These are phyloP conservation scores for Ambrosia hybrid DNA, from an alignment of 140 eudicot genomes.

Conservation along the genomic window DNA sequence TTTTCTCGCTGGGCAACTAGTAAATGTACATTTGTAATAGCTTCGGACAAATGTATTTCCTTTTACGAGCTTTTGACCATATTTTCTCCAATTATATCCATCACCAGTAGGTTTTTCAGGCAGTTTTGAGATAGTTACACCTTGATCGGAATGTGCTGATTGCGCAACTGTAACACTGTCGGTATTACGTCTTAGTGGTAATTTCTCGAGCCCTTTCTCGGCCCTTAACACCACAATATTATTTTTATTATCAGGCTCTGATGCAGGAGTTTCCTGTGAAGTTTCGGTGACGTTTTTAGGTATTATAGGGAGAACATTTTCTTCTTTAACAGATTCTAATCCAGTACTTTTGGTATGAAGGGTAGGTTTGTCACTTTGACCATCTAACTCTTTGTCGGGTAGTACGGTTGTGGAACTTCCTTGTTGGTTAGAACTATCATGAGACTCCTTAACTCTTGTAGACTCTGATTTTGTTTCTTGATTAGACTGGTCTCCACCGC, in stretches of 20 bases:
- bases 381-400: constrained; percentile 33
- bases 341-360: constrained; percentile 26
- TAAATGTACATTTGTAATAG: constrained; percentile 82
- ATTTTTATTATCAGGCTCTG: constrained; percentile 37
- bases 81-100: constrained; percentile 93
- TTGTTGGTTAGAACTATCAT: constrained; percentile 45
- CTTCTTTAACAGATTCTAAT: constrained; percentile 32
- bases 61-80: constrained; percentile 84
- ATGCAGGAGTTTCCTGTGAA: constrained; percentile 31
- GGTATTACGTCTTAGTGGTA: constrained; percentile 62
- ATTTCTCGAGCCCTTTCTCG: constrained; percentile 62
- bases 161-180: constrained; percentile 39
- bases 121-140: constrained; percentile 42
- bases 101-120: constrained; percentile 79
- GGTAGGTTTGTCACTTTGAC: constrained; percentile 20
- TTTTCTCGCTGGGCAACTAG: constrained; percentile 71
- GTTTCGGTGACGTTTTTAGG: constrained; percentile 22
- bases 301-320: background rate
- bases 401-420: constrained; percentile 36
- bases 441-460: constrained; percentile 25
- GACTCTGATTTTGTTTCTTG: constrained; percentile 41
- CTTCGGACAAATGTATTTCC: constrained; percentile 81
- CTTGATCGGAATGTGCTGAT: constrained; percentile 45
- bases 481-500: constrained; percentile 21
- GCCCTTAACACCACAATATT: constrained; percentile 27